These are phyloP conservation scores for Alternaria rosae DNA, from an alignment of 2,329 filamentous ascomycete genomes.

Conservation along the genomic window DNA sequence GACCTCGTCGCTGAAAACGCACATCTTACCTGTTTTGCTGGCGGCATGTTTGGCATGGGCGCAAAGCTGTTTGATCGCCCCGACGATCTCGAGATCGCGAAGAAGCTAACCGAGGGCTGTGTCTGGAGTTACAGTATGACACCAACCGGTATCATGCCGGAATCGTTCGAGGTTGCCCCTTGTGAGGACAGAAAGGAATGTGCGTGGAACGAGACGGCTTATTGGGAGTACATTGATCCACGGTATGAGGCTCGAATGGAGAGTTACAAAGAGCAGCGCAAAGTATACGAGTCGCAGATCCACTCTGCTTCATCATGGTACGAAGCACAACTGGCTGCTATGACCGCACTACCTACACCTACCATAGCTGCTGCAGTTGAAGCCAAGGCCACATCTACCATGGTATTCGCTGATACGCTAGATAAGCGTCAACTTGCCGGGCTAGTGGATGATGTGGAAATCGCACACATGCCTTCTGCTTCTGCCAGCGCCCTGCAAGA, in stretches of 20 bases:
- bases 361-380: slow-evolving; percentile 12
- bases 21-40: slow-evolving; percentile 74
- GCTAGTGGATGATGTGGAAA: slow-evolving; percentile 31
- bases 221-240: slow-evolving; percentile 51
- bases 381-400: slow-evolving; percentile 26
- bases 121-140: slow-evolving; percentile 68
- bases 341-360: slow-evolving; percentile 29
- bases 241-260: slow-evolving; percentile 36
- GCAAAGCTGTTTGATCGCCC: slow-evolving; percentile 66
- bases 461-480: slow-evolving; percentile 19
- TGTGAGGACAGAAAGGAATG: slow-evolving; percentile 54
- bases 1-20: slow-evolving; percentile 55
- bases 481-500: slow-evolving; percentile 10
- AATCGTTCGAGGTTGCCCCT: slow-evolving; percentile 61
- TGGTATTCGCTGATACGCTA: slow-evolving; percentile 29
- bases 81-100: slow-evolving; percentile 64
- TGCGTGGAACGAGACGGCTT: slow-evolving; percentile 57
- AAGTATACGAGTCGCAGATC: slow-evolving; percentile 45
- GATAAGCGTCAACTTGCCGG: slow-evolving; percentile 38
- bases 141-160: slow-evolving; percentile 68
- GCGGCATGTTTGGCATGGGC: slow-evolving; percentile 73
- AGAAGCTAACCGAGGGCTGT: slow-evolving; percentile 68
- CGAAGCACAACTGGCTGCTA: slow-evolving; percentile 35
- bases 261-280: slow-evolving; percentile 43
- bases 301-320: slow-evolving; percentile 43